Conservation (phyloP, 495 filamentous ascomycete species). For the Daldinia caldariorum region DNA sequence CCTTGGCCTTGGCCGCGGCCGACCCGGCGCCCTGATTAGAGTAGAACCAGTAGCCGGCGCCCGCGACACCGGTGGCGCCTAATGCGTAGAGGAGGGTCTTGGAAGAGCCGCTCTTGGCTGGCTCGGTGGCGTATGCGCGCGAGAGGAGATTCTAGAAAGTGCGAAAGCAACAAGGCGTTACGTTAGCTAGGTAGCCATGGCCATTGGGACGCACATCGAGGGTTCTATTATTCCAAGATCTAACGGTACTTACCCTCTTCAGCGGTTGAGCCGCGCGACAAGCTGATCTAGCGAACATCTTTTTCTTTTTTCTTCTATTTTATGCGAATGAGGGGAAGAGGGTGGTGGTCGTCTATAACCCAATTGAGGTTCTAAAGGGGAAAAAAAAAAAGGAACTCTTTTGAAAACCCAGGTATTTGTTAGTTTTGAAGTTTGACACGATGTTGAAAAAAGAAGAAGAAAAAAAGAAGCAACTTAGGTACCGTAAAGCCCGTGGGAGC, state of each 20-base stretch:
- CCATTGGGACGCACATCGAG: slow-evolving; percentile 40
- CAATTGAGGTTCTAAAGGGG: slow-evolving; percentile 23
- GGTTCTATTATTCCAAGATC: slow-evolving; percentile 5
- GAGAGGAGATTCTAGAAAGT: slow-evolving; percentile 48
- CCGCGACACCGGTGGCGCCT: slow-evolving; percentile 53
- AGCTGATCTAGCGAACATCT: slow-evolving; percentile 58
- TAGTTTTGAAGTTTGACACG: slow-evolving; percentile 4
- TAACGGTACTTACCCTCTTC: slow-evolving; percentile 52
- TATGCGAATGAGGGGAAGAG: not conserved
- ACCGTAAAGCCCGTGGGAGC: not conserved
- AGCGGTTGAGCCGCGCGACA: slow-evolving; percentile 58
- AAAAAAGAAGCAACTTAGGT: not conserved
- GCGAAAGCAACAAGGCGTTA: not conserved
- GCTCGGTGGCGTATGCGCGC: slow-evolving; percentile 66
- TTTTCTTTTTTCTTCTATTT: slow-evolving; percentile 3
- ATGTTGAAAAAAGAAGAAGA: slow-evolving; percentile 5
- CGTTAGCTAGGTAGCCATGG: slow-evolving; percentile 15
- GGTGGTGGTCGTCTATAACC: slow-evolving; percentile 2
- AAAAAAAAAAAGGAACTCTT: not conserved
- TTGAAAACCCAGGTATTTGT: slow-evolving; percentile 7
- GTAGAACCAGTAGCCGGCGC: slow-evolving; percentile 62
- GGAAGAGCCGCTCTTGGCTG: slow-evolving; percentile 49
- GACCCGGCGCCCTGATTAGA: slow-evolving; percentile 52
- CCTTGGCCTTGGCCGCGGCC: slow-evolving; percentile 59
- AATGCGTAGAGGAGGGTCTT: slow-evolving; percentile 58